A percentile compares a stretch with the other conserved stretches of the same genome.
These are phyloP conservation scores for Turnera subulata DNA, from an alignment of 345 rosid genomes.

Conservation along the genomic window DNA sequence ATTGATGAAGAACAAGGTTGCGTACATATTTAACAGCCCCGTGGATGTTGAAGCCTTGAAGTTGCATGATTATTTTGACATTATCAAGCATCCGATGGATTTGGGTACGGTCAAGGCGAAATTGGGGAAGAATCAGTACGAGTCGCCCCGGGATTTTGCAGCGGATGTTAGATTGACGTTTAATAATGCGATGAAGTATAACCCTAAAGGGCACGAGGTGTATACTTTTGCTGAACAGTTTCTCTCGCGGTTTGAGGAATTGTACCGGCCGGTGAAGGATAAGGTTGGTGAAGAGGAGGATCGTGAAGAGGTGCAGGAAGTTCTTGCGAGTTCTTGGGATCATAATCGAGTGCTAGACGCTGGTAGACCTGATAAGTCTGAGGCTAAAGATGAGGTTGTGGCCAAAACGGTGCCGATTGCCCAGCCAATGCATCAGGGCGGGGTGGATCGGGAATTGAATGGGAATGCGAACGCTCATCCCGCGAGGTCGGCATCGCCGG, in stretches of 20 bases:
- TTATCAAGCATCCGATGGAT: conserved; percentile 76
- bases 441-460: conserved; percentile 12
- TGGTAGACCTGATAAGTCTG: conserved; percentile 19
- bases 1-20: conserved; percentile 65
- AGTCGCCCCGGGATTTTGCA: conserved; percentile 56
- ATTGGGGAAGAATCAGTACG: conserved; percentile 41
- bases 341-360: conserved; percentile 22
- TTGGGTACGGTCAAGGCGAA: conserved; percentile 63
- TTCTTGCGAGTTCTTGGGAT: conserved; percentile 53
- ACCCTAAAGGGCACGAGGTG: conserved; percentile 71
- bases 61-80: conserved; percentile 54
- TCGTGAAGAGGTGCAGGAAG: conserved; percentile 20
- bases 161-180: conserved; percentile 71
- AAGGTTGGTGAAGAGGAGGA: conserved; percentile 28
- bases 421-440: conserved; percentile 6
- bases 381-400: conserved; percentile 16
- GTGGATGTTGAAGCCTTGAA: conserved; percentile 61
- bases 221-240: conserved; percentile 51
- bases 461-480: conserved; percentile 16
- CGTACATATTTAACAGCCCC: conserved; percentile 56
- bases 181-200: conserved; percentile 67
- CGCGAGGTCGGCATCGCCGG: conserved; percentile 32
- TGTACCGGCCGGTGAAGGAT: conserved; percentile 39
- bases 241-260: conserved; percentile 42
- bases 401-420: conserved; percentile 27